These are phyloP conservation scores for Biscogniauxia marginata DNA, from an alignment of 2,329 filamentous ascomycete species.

Conservation along the genomic window DNA sequence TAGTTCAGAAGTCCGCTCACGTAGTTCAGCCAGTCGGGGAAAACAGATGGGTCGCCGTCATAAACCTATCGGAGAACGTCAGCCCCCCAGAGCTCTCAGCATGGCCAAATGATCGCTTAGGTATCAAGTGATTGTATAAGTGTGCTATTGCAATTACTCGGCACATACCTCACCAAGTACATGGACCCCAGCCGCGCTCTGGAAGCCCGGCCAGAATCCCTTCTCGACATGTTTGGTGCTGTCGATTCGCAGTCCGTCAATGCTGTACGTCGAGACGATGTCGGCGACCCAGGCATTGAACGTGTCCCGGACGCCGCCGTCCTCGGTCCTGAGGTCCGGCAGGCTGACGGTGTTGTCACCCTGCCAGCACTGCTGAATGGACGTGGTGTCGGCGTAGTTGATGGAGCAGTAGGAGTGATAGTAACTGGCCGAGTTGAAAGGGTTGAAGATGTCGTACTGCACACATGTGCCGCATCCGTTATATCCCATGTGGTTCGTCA, in stretches of 20 bases:
- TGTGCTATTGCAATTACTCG: neutral
- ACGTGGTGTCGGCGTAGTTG: slow-evolving; percentile 47
- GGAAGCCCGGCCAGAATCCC: slow-evolving; percentile 47
- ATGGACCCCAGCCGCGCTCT: slow-evolving; percentile 46
- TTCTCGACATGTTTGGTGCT: slow-evolving; percentile 49
- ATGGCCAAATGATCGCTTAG: no score
- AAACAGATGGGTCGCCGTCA: slow-evolving; percentile 44
- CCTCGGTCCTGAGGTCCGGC: slow-evolving; percentile 46
- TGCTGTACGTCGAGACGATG: slow-evolving; percentile 50
- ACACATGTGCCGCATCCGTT: slow-evolving; percentile 45
- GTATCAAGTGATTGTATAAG: no score
- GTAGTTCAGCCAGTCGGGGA: slow-evolving; percentile 45
- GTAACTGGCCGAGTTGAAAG: slow-evolving; percentile 53
- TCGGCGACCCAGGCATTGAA: slow-evolving; percentile 48
- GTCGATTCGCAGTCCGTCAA: slow-evolving; percentile 51
- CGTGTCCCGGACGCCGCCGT: slow-evolving; percentile 39
- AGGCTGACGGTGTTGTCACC: slow-evolving; percentile 46
- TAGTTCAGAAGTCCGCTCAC: slow-evolving; percentile 52
- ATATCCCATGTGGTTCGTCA: slow-evolving; percentile 58
- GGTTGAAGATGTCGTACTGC: slow-evolving; percentile 53
- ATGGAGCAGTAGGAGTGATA: slow-evolving; percentile 56
- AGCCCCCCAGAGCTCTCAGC: no score
- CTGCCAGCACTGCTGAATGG: slow-evolving; percentile 46
- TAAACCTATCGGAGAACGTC: no score
- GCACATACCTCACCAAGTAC: slow-evolving; percentile 45